Conservation (phyloP, 208 protist genomes). For the Leishmania major region DNA sequence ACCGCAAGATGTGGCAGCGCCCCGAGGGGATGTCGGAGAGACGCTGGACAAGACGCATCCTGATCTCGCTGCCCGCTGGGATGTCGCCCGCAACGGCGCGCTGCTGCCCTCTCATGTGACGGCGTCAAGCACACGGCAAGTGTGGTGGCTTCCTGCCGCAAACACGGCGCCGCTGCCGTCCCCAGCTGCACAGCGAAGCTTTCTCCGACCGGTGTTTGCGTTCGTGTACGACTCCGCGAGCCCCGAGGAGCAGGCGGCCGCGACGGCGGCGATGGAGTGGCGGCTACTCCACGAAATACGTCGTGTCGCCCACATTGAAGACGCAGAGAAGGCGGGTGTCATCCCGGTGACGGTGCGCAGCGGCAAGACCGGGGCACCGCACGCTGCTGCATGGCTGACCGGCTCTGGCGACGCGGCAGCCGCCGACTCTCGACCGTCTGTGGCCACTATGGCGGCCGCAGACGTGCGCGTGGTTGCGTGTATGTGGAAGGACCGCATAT, state of each 20-base stretch:
- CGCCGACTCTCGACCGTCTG: not conserved
- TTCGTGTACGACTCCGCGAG: conserved; percentile 52
- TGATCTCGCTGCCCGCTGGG: conserved; percentile 48
- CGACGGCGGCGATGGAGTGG: conserved; percentile 47
- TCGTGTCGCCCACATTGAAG: conserved; percentile 46
- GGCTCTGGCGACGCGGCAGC: not conserved
- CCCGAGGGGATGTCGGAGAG: not conserved
- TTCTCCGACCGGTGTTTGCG: conserved; percentile 62
- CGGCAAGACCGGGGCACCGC: not conserved
- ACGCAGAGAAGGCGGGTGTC: conserved; percentile 30
- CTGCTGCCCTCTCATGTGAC: conserved; percentile 54
- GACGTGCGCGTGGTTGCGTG: conserved; percentile 16
- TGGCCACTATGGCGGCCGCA: not conserved
- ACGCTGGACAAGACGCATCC: conserved; percentile 58
- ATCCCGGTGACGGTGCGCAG: conserved; percentile 24
- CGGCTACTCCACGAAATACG: conserved; percentile 45
- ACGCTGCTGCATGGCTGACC: not conserved
- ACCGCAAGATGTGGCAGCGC: not conserved
- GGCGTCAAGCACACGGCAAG: conserved; percentile 43
- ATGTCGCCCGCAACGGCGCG: conserved; percentile 50
- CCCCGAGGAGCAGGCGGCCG: conserved; percentile 43
- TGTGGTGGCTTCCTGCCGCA: conserved; percentile 60
- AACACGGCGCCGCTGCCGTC: not conserved
- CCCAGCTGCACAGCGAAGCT: conserved; percentile 17
- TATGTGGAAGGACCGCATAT: conserved; percentile 34